A percentile compares a stretch with the other conserved stretches of the same genome.
phyloP scores from a whole-genome alignment of 1,284 basidiomycete genomes.

The Malassezia pachydermatis region DNA sequence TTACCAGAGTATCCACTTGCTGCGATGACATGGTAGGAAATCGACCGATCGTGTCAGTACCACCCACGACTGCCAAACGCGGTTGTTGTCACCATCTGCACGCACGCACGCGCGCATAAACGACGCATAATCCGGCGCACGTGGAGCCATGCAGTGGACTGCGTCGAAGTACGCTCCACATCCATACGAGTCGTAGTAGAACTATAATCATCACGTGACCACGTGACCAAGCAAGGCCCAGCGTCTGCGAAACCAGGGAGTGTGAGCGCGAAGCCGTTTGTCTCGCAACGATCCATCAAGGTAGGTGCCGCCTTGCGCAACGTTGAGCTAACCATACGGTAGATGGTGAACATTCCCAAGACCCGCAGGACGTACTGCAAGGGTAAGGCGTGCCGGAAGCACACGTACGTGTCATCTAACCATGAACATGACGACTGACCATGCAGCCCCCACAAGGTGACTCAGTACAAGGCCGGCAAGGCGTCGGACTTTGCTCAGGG shows the following conservation, averaged over 20 bases:
- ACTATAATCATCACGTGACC: slow-evolving; percentile 2
- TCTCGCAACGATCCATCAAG: slow-evolving; percentile 15
- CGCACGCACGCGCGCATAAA: slow-evolving; percentile 2
- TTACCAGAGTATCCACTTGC: slow-evolving; percentile 45
- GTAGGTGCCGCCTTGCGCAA: neutral
- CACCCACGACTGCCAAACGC: neutral
- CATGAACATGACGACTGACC: neutral
- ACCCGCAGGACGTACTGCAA: slow-evolving; percentile 71
- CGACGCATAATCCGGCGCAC: no score
- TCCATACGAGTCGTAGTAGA: neutral
- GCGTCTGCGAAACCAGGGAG: neutral
- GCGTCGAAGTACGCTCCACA: neutral
- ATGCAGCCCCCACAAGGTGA: slow-evolving; percentile 47
- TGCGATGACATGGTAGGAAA: slow-evolving; percentile 9
- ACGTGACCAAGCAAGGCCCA: slow-evolving; percentile 4
- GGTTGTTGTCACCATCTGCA: neutral
- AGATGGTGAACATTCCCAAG: slow-evolving; percentile 50
- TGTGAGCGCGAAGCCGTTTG: neutral
- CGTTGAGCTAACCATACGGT: neutral
- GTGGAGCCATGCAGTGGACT: neutral
- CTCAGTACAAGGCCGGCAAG: slow-evolving; percentile 50
- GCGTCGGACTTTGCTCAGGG: slow-evolving; percentile 64
- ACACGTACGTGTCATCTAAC: slow-evolving; percentile 63
- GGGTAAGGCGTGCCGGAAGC: slow-evolving; percentile 95
- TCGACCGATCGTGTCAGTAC: neutral